Percentiles rank a stretch among this genome's conserved stretches.
These are phyloP conservation scores for Tricholoma flavovirens DNA, from an alignment of 768 basidiomycete genomes.

Conservation along the genomic window DNA sequence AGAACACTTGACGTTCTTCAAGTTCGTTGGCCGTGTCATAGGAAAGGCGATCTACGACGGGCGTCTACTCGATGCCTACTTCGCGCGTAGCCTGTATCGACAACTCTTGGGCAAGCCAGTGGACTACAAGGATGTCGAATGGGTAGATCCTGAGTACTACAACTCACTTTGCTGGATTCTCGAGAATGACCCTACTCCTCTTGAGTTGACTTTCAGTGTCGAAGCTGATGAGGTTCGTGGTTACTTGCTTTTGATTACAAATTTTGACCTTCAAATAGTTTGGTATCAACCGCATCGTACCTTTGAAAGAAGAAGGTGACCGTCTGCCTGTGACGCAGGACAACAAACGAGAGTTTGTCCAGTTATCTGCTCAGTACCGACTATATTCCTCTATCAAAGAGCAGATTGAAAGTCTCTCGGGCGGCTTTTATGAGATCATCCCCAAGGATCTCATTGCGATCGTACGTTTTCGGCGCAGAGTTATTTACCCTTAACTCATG, in stretches of 20 bases:
- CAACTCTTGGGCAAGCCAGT: constrained; percentile 92
- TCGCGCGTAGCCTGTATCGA: constrained; percentile 92
- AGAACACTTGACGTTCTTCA: constrained; percentile 96
- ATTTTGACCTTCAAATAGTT: constrained; percentile 46
- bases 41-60: constrained; percentile 98
- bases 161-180: constrained; percentile 97
- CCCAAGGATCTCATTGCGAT: constrained; percentile 94
- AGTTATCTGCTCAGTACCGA: constrained; percentile 90
- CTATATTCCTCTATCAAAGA: constrained; percentile 92
- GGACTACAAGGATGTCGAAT: constrained; percentile 94
- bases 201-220: constrained; percentile 91
- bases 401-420: constrained; percentile 85
- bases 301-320: constrained; percentile 83
- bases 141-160: constrained; percentile 98
- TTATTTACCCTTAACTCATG: background rate
- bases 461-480: constrained; percentile 38
- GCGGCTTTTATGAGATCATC: constrained; percentile 96
- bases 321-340: constrained; percentile 87
- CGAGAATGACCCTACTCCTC: constrained; percentile 84
- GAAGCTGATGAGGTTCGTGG: constrained; percentile 85
- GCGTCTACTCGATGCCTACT: constrained; percentile 94
- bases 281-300: constrained; percentile 82
- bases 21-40: constrained; percentile 95
- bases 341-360: constrained; percentile 95
- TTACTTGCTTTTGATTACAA: background rate